These are phyloP conservation scores for Puccinellia tenuiflora DNA, from an alignment of 176 grass and related monocot species.

Conservation along the genomic window DNA sequence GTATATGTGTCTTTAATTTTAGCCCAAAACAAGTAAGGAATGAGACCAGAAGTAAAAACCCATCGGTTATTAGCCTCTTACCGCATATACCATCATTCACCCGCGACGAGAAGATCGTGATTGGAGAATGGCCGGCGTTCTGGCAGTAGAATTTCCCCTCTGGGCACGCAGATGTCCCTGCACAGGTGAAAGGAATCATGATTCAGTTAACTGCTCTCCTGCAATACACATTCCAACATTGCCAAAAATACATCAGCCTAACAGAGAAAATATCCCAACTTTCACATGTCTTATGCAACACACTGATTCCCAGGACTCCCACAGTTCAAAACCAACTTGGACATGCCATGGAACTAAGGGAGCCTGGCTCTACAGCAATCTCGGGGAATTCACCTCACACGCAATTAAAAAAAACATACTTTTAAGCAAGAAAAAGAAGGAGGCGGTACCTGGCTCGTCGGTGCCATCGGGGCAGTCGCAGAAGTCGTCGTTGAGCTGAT, in stretches of 20 bases:
- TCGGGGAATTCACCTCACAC: not conserved
- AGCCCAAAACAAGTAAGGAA: not conserved
- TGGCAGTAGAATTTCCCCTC: conserved; percentile 95
- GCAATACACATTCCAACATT: not conserved
- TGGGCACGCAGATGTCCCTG: conserved; percentile 93
- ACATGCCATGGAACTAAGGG: not conserved
- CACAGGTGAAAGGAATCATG: not conserved
- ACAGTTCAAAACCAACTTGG: conserved; percentile 3
- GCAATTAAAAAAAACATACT: not conserved
- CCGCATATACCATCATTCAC: conserved; percentile 95
- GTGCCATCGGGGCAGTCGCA: conserved; percentile 96
- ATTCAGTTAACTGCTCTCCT: not conserved
- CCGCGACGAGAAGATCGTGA: conserved; percentile 73
- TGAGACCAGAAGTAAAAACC: not conserved
- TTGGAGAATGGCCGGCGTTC: conserved; percentile 71
- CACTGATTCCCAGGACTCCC: not conserved
- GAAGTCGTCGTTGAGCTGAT: conserved; percentile 93
- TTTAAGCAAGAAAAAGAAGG: not conserved
- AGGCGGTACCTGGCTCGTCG: conserved; percentile 75
- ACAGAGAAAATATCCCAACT: not conserved
- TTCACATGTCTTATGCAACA: not conserved
- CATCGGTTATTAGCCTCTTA: conserved; percentile 33
- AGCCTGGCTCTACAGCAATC: not conserved
- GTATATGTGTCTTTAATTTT: not conserved
- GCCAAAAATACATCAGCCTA: not conserved